phyloP scores from a whole-genome alignment of 257 asterid genomes.

The Lithospermum erythrorhizon region DNA sequence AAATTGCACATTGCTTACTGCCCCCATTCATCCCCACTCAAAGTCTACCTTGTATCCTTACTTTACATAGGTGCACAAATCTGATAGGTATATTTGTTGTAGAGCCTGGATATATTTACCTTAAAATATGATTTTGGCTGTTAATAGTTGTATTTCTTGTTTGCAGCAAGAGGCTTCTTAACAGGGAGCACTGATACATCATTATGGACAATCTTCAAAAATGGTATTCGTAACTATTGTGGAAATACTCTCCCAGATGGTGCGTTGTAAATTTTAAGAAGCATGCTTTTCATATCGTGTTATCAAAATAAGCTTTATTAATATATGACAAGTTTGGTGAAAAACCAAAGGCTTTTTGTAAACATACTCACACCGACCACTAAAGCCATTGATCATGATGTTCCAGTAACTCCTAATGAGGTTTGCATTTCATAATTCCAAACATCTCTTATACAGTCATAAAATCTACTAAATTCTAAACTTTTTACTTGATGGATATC shows the following conservation, averaged over 20 bases:
- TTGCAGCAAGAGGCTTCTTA: constrained; percentile 74
- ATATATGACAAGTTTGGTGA: constrained; percentile 53
- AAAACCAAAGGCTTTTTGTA: constrained; percentile 60
- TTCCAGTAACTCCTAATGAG: constrained; percentile 83
- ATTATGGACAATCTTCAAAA: constrained; percentile 83
- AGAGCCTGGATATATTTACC: not conserved
- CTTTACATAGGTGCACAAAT: too few relatives aligned
- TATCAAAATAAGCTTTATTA: not conserved
- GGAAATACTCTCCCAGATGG: constrained; percentile 92
- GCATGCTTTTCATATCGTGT: not conserved
- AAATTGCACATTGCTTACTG: too few relatives aligned
- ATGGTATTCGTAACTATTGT: constrained; percentile 70
- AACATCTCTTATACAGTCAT: too few relatives aligned
- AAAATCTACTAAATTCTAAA: not conserved
- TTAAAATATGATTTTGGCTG: not conserved
- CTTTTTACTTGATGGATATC: constrained; percentile 10
- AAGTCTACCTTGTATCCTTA: too few relatives aligned
- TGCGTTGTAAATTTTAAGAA: constrained; percentile 15
- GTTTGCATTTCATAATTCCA: constrained; percentile 20
- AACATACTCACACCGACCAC: constrained; percentile 88
- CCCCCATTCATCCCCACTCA: too few relatives aligned
- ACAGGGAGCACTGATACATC: constrained; percentile 98
- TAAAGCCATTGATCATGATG: constrained; percentile 91
- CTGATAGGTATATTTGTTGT: too few relatives aligned
- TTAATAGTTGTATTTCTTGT: not conserved